These are phyloP conservation scores for Fusarium sp. DNA, from an alignment of 2,329 filamentous ascomycete species.

Conservation along the genomic window DNA sequence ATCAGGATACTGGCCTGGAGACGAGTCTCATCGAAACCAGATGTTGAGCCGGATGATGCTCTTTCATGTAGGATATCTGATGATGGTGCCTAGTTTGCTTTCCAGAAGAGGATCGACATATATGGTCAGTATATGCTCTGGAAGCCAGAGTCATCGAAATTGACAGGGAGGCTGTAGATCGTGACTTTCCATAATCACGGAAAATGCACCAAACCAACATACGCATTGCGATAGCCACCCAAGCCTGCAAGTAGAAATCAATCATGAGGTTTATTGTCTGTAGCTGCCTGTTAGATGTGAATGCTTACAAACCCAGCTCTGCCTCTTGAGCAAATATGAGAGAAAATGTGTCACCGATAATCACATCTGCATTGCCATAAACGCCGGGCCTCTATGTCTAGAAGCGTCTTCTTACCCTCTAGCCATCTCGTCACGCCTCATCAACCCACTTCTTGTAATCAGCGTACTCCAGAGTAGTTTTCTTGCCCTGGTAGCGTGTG, in stretches of 20 bases:
- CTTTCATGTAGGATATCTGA: background rate
- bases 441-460: constrained; percentile 89
- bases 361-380: constrained; percentile 23
- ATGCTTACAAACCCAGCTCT: constrained; percentile 26
- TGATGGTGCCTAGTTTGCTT: background rate
- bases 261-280: constrained; percentile 27
- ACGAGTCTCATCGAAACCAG: background rate
- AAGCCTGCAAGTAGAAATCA: constrained; percentile 25
- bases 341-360: constrained; percentile 14
- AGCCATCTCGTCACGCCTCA: constrained; percentile 31
- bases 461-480: constrained; percentile 73
- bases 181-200: background rate
- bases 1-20: background rate
- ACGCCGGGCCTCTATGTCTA: constrained; percentile 44
- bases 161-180: background rate
- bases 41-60: background rate
- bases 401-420: constrained; percentile 39
- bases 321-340: constrained; percentile 23
- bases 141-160: background rate
- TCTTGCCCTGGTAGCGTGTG: constrained; percentile 87
- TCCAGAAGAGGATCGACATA: background rate
- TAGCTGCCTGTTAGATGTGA: constrained; percentile 20
- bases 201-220: background rate
- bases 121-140: background rate
- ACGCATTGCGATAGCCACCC: background rate